phyloP scores from a whole-genome alignment of 2,329 filamentous ascomycete species.

The Alternaria sp. region DNA sequence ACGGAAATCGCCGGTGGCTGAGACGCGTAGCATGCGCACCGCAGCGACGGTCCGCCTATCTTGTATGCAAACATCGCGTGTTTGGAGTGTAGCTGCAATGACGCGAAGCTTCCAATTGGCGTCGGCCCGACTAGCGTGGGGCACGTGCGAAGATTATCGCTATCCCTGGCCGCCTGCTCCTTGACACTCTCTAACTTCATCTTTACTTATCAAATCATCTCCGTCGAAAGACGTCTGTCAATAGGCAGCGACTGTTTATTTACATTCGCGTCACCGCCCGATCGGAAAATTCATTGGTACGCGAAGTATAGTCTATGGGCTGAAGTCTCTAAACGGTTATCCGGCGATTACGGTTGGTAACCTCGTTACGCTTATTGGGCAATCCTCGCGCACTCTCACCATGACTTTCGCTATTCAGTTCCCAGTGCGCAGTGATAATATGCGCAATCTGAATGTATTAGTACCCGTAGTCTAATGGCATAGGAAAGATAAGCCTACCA shows the following conservation, averaged over 20 bases:
- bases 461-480: background rate
- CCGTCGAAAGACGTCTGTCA: background rate
- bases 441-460: background rate
- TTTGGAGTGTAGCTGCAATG: constrained; percentile 12
- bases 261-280: background rate
- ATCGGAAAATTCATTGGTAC: background rate
- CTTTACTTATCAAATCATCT: background rate
- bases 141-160: constrained; percentile 6
- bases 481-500: background rate
- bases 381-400: background rate
- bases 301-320: too few species aligned
- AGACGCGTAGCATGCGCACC: constrained; percentile 3
- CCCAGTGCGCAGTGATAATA: background rate
- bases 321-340: background rate
- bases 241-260: background rate
- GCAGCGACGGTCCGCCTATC: constrained; percentile 9
- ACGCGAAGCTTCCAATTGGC: constrained; percentile 17
- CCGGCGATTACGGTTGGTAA: background rate
- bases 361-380: background rate
- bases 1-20: background rate
- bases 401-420: background rate
- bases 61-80: constrained; percentile 17
- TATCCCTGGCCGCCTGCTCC: background rate
- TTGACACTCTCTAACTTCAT: background rate
- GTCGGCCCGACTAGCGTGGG: constrained; percentile 16